Conservation (phyloP, 352 stramenopile genomes). For the Phytophthora cactorum region DNA sequence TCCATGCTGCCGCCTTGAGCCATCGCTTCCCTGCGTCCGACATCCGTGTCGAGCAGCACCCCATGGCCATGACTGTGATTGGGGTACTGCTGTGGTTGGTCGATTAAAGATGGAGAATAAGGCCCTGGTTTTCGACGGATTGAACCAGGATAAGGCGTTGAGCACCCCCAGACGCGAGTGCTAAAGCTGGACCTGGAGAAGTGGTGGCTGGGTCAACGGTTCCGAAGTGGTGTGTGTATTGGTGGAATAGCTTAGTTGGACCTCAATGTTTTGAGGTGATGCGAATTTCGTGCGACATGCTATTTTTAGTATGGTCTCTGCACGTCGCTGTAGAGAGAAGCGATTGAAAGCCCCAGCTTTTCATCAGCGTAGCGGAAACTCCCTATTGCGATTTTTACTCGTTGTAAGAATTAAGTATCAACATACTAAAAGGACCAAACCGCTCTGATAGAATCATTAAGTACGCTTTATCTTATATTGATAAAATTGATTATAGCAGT, state of each 20-base stretch:
- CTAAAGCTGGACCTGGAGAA: slow-evolving; percentile 29
- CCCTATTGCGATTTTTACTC: slow-evolving; percentile 2
- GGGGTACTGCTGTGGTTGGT: slow-evolving; percentile 15
- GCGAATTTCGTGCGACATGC: slow-evolving; percentile 22
- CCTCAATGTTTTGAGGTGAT: slow-evolving; percentile 13
- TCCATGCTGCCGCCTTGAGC: slow-evolving; percentile 31
- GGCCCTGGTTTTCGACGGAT: slow-evolving; percentile 1
- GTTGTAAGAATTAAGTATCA: neutral
- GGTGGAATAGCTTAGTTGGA: slow-evolving; percentile 5
- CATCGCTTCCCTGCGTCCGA: slow-evolving; percentile 24
- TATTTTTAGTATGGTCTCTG: slow-evolving; percentile 29
- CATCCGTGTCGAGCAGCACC: slow-evolving; percentile 11
- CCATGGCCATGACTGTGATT: slow-evolving; percentile 13
- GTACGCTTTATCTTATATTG: neutral
- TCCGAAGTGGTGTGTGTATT: slow-evolving; percentile 26
- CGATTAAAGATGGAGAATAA: slow-evolving; percentile 24
- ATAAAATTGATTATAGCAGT: neutral
- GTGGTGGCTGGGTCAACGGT: slow-evolving; percentile 19
- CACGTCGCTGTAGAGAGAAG: slow-evolving; percentile 2
- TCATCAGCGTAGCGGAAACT: slow-evolving; percentile 1
- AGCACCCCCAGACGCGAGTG: neutral
- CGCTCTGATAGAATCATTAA: neutral
- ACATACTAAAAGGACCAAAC: neutral
- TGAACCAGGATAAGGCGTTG: slow-evolving; percentile 20
- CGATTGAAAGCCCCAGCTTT: neutral